Conservation (phyloP, 2,329 filamentous ascomycete genomes). For the Penicillium fuscoglaucum region DNA sequence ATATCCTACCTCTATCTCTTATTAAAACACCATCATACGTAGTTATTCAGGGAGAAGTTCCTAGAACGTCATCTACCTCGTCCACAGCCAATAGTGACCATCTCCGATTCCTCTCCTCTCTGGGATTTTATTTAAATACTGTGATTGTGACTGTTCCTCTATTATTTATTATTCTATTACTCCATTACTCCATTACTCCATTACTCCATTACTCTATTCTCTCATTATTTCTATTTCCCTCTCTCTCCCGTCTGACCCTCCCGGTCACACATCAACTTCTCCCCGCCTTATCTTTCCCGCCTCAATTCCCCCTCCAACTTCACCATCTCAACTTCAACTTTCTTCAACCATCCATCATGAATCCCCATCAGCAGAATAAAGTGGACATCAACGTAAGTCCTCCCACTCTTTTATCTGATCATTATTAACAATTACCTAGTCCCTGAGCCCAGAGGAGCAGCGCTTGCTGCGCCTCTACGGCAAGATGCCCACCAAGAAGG, state of each 20-base stretch:
- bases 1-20: background rate
- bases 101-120: background rate
- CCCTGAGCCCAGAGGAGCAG: slow-evolving; percentile 91
- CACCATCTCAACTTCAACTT: slow-evolving; percentile 1
- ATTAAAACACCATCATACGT: background rate
- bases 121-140: background rate
- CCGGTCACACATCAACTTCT: slow-evolving; percentile 6
- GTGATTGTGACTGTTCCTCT: background rate
- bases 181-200: background rate
- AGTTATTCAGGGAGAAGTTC: background rate
- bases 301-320: slow-evolving; percentile 4
- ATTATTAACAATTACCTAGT: slow-evolving; percentile 53
- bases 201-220: background rate
- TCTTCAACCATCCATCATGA: slow-evolving; percentile 61
- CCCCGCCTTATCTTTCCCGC: slow-evolving; percentile 11
- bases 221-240: background rate
- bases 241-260: background rate
- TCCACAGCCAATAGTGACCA: background rate
- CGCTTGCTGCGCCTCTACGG: slow-evolving; percentile 95
- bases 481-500: slow-evolving; percentile 94
- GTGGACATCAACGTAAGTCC: slow-evolving; percentile 85
- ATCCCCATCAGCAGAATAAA: slow-evolving; percentile 98
- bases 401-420: background rate
- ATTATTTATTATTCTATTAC: background rate
- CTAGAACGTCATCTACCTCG: background rate